A percentile compares a stretch with the other conserved stretches of the same genome.
phyloP scores from a whole-genome alignment of 148 eudicot genomes.

The Selenicereus undatus region DNA sequence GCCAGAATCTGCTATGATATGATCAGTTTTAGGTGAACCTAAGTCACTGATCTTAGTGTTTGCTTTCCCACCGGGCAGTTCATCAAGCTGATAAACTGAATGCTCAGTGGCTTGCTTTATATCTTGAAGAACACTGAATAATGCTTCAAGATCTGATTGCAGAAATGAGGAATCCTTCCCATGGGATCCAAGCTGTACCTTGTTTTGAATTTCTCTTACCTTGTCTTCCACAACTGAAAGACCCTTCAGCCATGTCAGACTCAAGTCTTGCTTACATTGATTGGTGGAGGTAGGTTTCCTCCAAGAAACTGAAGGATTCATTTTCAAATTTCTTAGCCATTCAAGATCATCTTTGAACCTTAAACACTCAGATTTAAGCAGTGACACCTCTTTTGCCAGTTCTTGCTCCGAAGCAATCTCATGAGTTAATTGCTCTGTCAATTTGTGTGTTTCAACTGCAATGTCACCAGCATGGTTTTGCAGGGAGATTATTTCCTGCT shows the following conservation, averaged over 20 bases:
- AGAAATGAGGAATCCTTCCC: conserved; percentile 55
- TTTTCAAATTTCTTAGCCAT: conserved; percentile 45
- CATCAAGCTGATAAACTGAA: conserved; percentile 26
- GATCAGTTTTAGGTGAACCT: conserved; percentile 30
- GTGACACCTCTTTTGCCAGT: conserved; percentile 61
- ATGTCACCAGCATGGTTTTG: conserved; percentile 63
- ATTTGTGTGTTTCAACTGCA: conserved; percentile 58
- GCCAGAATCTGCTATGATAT: conserved; percentile 37
- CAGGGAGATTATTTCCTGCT: conserved; percentile 60
- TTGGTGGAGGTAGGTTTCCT: conserved; percentile 22
- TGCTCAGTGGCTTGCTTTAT: conserved; percentile 46
- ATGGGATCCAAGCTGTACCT: conserved; percentile 42
- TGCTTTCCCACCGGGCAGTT: conserved; percentile 23
- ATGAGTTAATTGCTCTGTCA: conserved; percentile 46
- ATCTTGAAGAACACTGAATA: conserved; percentile 44
- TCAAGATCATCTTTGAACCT: conserved; percentile 66
- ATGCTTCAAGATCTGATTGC: conserved; percentile 58
- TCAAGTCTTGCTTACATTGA: conserved; percentile 27
- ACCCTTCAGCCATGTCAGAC: conserved; percentile 45
- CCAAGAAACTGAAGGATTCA: conserved; percentile 30
- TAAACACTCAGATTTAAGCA: conserved; percentile 67
- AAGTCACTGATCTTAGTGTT: conserved; percentile 23
- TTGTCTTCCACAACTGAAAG: conserved; percentile 49
- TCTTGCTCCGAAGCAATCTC: conserved; percentile 64
- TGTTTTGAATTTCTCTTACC: conserved; percentile 61